A percentile compares a stretch with the other conserved stretches of the same genome.
phyloP scores from a whole-genome alignment of 768 basidiomycete genomes.

The Suillus bovinus region DNA sequence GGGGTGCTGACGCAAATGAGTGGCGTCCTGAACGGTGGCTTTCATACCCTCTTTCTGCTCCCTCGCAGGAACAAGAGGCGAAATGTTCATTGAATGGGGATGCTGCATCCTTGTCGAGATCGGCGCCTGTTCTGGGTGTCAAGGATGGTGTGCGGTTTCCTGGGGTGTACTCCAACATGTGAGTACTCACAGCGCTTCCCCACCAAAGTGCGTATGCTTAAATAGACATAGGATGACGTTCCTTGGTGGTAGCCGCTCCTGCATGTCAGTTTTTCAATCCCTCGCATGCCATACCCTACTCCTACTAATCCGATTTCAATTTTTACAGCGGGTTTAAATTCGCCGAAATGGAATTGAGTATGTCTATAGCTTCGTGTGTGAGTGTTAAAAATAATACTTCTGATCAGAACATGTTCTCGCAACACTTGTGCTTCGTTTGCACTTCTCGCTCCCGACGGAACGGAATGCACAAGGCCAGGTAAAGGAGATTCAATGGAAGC shows the following conservation, averaged over 20 bases:
- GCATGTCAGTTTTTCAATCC: background rate
- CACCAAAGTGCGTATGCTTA: background rate
- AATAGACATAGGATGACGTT: slow-evolving; percentile 1
- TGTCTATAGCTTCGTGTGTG: background rate
- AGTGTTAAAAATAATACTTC: background rate
- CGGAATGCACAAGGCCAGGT: slow-evolving; percentile 8
- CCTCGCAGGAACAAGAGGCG: slow-evolving; percentile 19
- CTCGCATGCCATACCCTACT: background rate
- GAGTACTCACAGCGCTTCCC: background rate
- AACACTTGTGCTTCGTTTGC: slow-evolving; percentile 10
- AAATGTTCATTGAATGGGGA: slow-evolving; percentile 21
- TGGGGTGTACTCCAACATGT: slow-evolving; percentile 4
- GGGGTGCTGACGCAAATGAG: slow-evolving; percentile 47
- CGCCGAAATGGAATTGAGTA: slow-evolving; percentile 5
- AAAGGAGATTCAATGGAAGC: slow-evolving; percentile 29
- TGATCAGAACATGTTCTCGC: background rate
- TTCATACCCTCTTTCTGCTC: slow-evolving; percentile 31
- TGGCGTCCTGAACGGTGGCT: slow-evolving; percentile 57
- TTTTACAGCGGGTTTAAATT: slow-evolving; percentile 2
- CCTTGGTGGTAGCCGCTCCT: slow-evolving; percentile 1
- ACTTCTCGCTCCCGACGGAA: slow-evolving; percentile 23
- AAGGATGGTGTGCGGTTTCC: slow-evolving; percentile 22
- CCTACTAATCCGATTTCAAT: background rate
- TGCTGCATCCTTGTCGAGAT: background rate
- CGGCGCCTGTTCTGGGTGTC: background rate